phyloP scores from a whole-genome alignment of 768 basidiomycete genomes.

The Cystofilobasidium macerans region DNA sequence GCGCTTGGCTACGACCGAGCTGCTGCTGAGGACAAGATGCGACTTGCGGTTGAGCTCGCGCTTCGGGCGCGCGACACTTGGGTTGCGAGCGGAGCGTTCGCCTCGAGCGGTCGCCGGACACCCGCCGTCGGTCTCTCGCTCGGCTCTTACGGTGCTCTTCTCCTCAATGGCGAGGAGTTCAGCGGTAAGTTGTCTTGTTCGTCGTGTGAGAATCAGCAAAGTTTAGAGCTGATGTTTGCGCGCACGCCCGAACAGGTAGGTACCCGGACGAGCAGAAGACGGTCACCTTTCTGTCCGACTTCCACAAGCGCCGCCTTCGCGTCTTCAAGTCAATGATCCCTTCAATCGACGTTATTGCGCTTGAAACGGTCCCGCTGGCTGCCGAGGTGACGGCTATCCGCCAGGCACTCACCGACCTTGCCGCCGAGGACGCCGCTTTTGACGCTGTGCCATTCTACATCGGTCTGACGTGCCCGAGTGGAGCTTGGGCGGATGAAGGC shows the following conservation, averaged over 20 bases:
- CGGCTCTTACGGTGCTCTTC: slow-evolving; percentile 61
- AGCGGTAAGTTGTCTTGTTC: background rate
- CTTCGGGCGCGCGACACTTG: slow-evolving; percentile 17
- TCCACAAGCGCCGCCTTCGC: slow-evolving; percentile 54
- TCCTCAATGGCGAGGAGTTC: slow-evolving; percentile 44
- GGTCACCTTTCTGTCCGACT: slow-evolving; percentile 48
- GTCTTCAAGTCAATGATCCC: slow-evolving; percentile 41
- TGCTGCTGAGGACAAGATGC: slow-evolving; percentile 26
- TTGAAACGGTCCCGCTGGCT: slow-evolving; percentile 64
- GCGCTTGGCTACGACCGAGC: slow-evolving; percentile 11
- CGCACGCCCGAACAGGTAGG: slow-evolving; percentile 51
- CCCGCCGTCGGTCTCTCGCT: slow-evolving; percentile 57
- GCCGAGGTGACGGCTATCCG: slow-evolving; percentile 58
- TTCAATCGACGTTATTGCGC: slow-evolving; percentile 54
- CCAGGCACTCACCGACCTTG: slow-evolving; percentile 46
- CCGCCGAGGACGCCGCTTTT: background rate
- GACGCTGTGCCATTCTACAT: slow-evolving; percentile 20
- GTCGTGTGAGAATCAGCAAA: background rate
- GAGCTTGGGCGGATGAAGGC: slow-evolving; percentile 23
- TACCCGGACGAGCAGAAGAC: slow-evolving; percentile 42
- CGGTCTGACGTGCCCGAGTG: slow-evolving; percentile 17
- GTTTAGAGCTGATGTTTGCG: background rate
- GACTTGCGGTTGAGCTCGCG: slow-evolving; percentile 25
- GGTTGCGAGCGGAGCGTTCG: slow-evolving; percentile 23
- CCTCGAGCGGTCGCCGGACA: slow-evolving; percentile 43